Conservation (phyloP, 495 filamentous ascomycete genomes). For the Talaromyces adpressus region DNA sequence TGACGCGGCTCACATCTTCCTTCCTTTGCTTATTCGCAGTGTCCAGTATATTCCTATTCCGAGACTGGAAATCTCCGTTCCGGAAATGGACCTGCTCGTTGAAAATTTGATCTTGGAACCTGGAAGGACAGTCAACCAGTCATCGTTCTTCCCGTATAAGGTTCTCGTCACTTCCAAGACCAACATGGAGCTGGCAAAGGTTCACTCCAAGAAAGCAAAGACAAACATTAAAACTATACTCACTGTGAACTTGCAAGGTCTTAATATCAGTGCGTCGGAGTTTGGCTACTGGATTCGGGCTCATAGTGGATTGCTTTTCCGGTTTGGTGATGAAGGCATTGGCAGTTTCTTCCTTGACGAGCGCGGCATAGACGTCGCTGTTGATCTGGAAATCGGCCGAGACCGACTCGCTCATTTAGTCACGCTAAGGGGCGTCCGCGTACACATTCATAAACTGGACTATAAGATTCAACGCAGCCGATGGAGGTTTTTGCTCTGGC, state of each 20-base stretch:
- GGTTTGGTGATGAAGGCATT: constrained; percentile 72
- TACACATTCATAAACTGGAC: constrained; percentile 78
- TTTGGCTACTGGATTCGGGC: constrained; percentile 72
- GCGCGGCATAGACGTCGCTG: constrained; percentile 75
- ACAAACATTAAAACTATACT: constrained; percentile 61
- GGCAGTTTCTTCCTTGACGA: constrained; percentile 79
- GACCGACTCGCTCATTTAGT: constrained; percentile 73
- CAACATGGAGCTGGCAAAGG: constrained; percentile 77
- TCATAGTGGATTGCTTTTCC: constrained; percentile 60
- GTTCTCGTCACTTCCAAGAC: constrained; percentile 77
- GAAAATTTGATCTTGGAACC: constrained; percentile 91
- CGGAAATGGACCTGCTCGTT: constrained; percentile 74
- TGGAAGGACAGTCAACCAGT: constrained; percentile 72
- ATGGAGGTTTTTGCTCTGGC: constrained; percentile 70
- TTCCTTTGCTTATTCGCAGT: constrained; percentile 67
- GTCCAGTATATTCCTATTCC: constrained; percentile 87
- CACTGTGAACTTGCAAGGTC: constrained; percentile 67
- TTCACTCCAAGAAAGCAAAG: constrained; percentile 59
- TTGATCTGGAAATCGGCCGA: constrained; percentile 73
- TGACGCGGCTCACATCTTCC: constrained; percentile 69
- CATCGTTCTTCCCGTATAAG: constrained; percentile 83
- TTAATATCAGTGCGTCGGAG: constrained; percentile 76
- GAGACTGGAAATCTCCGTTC: constrained; percentile 74
- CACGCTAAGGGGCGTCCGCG: constrained; percentile 64
- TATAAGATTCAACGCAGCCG: constrained; percentile 69